Conservation (phyloP, 2,329 filamentous ascomycete genomes). For the Phialophora expanda region DNA sequence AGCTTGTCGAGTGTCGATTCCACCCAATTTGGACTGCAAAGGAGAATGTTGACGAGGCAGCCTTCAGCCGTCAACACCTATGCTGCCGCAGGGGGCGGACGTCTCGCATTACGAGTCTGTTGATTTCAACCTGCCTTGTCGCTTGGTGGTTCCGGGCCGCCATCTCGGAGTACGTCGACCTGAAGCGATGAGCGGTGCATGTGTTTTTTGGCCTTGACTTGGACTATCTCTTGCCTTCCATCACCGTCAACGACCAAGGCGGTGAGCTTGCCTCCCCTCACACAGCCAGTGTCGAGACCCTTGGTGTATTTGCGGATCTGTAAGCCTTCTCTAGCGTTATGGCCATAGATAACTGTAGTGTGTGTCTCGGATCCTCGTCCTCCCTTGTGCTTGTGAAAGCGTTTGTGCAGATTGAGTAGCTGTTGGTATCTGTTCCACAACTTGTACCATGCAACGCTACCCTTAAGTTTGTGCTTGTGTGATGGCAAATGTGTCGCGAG, state of each 20-base stretch:
- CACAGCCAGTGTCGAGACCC: conserved; percentile 84
- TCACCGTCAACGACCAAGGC: conserved; percentile 74
- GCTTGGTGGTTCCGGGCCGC: conserved; percentile 11
- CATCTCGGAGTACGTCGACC: conserved; percentile 26
- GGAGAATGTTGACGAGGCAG: not conserved
- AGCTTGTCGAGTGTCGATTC: not conserved
- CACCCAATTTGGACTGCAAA: not conserved
- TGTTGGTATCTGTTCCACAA: conserved; percentile 59
- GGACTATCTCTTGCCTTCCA: conserved; percentile 49
- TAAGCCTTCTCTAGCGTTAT: conserved; percentile 77
- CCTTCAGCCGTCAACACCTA: not conserved
- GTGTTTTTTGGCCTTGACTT: conserved; percentile 47
- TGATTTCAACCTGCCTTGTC: conserved; percentile 1
- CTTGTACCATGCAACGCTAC: conserved; percentile 71
- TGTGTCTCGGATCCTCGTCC: conserved; percentile 22
- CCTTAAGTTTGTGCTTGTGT: conserved; percentile 50
- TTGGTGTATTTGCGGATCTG: conserved; percentile 72
- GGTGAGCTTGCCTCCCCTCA: conserved; percentile 74
- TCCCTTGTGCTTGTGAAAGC: conserved; percentile 11
- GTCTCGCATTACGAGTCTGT: not conserved
- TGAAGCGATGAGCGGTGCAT: conserved; percentile 11
- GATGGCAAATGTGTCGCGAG: conserved; percentile 63
- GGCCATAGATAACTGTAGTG: conserved; percentile 81
- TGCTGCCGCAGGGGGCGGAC: not conserved
- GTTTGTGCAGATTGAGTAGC: conserved; percentile 35